Conservation (phyloP, 116 monocot species). For the Zostera marina region DNA sequence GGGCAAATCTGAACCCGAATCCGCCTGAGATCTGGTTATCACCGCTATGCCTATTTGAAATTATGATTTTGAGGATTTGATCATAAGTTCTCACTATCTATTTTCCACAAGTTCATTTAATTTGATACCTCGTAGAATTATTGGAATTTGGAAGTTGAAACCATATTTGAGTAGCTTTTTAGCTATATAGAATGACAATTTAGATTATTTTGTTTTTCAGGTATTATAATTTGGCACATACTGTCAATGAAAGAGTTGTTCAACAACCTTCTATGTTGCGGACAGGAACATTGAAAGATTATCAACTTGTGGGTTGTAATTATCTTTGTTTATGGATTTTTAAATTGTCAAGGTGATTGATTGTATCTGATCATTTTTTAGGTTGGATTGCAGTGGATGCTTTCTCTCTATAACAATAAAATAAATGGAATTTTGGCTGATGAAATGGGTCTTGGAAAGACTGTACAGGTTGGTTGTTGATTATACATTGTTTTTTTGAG, state of each 20-base stretch:
- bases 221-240: constrained; percentile 98
- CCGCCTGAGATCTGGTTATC: no score
- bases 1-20: no score
- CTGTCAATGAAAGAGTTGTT: constrained; percentile 67
- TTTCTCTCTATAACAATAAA: constrained; percentile 97
- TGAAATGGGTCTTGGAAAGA: constrained; percentile 99
- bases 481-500: not conserved
- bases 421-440: constrained; percentile 97
- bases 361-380: constrained; percentile 11
- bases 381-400: constrained; percentile 99
- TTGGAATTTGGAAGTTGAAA: not conserved
- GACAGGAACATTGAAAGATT: constrained; percentile 80
- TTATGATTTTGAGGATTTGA: constrained; percentile 15
- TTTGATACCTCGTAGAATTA: no score
- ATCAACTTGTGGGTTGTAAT: constrained; percentile 64
- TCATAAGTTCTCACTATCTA: no score
- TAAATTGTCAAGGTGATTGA: not conserved
- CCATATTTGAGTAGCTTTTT: not conserved
- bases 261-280: constrained; percentile 89
- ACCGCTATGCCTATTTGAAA: constrained; percentile 81
- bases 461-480: constrained; percentile 60
- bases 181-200: not conserved
- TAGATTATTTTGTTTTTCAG: constrained; percentile 15
- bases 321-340: not conserved
- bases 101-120: no score